Evolutionary conservation across 2,329 filamentous ascomycete genomes (phyloP).

Genomic region (Scopulariopsis brevicaulis): DNA sequence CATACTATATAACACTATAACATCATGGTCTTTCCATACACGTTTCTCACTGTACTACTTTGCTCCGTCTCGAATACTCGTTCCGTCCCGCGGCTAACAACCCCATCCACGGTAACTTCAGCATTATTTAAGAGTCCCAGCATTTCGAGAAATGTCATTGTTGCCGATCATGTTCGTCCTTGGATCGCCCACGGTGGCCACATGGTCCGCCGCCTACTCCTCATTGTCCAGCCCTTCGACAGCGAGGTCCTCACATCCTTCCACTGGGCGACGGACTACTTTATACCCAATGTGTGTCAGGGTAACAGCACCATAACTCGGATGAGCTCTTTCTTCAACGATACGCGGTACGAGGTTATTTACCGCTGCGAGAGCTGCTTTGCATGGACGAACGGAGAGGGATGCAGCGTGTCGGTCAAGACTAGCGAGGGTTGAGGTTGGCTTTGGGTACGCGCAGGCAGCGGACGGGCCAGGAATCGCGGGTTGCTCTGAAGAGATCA

Average conservation of each 20-base stretch:
- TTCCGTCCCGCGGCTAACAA: too few relatives aligned
- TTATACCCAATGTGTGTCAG: conserved; percentile 43
- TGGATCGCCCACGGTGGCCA: conserved; percentile 37
- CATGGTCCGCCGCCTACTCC: conserved; percentile 47
- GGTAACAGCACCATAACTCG: conserved; percentile 44
- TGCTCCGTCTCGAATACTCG: too few relatives aligned
- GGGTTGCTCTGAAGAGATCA: conserved; percentile 28
- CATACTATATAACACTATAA: too few relatives aligned
- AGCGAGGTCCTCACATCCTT: conserved; percentile 44
- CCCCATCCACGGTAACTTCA: too few relatives aligned
- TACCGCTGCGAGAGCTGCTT: conserved; percentile 18
- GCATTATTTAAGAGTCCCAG: too few relatives aligned
- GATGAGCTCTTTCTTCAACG: conserved; percentile 45
- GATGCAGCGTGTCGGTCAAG: conserved; percentile 26
- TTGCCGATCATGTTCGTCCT: too few relatives aligned
- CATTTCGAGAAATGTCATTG: too few relatives aligned
- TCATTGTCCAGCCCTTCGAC: conserved; percentile 45
- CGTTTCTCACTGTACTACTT: too few relatives aligned
- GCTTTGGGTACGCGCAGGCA: conserved; percentile 46
- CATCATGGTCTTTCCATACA: too few relatives aligned
- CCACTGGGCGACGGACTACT: conserved; percentile 46
- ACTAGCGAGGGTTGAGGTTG: conserved; percentile 30
- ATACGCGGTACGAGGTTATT: conserved; percentile 47
- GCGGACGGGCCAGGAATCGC: conserved; percentile 28
- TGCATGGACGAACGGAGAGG: conserved; percentile 34